phyloP scores from a whole-genome alignment of 371 early-diverging fungal species.

The Syncephalastrum sp. region DNA sequence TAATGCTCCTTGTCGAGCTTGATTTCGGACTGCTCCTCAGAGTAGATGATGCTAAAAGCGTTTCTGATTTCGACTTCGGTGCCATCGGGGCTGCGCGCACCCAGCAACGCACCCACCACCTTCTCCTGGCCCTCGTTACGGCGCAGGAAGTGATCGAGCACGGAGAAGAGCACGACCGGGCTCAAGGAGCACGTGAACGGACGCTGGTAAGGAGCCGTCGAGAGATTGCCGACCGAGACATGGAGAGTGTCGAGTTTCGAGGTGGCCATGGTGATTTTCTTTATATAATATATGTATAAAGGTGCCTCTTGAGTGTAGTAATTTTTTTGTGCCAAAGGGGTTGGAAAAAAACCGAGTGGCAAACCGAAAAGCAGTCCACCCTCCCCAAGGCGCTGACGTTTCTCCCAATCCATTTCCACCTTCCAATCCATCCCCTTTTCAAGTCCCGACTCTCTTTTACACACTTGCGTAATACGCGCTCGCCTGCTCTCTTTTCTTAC shows the following conservation, averaged over 20 bases:
- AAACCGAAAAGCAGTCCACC: background rate
- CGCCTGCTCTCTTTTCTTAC: constrained; percentile 6
- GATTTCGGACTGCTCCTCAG: constrained; percentile 63
- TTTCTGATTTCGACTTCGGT: constrained; percentile 85
- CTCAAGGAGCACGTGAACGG: constrained; percentile 65
- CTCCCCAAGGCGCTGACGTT: background rate
- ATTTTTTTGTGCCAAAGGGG: background rate
- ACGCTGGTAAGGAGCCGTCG: constrained; percentile 51
- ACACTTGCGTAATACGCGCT: constrained; percentile 7
- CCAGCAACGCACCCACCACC: constrained; percentile 89
- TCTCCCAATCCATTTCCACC: background rate
- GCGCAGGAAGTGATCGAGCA: constrained; percentile 90
- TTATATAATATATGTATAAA: constrained; percentile 5
- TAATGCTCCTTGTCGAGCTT: constrained; percentile 90
- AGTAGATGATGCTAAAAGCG: constrained; percentile 84
- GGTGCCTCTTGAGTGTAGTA: background rate
- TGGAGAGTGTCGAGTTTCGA: constrained; percentile 37
- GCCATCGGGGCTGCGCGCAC: constrained; percentile 83
- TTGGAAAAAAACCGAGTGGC: background rate
- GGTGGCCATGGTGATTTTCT: constrained; percentile 27
- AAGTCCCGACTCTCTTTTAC: background rate
- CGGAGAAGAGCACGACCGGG: constrained; percentile 90
- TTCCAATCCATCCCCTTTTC: background rate
- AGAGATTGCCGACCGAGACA: constrained; percentile 35
- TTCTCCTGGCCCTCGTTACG: constrained; percentile 78